Conservation (phyloP, 495 filamentous ascomycete genomes). For the Neurospora sp. region DNA sequence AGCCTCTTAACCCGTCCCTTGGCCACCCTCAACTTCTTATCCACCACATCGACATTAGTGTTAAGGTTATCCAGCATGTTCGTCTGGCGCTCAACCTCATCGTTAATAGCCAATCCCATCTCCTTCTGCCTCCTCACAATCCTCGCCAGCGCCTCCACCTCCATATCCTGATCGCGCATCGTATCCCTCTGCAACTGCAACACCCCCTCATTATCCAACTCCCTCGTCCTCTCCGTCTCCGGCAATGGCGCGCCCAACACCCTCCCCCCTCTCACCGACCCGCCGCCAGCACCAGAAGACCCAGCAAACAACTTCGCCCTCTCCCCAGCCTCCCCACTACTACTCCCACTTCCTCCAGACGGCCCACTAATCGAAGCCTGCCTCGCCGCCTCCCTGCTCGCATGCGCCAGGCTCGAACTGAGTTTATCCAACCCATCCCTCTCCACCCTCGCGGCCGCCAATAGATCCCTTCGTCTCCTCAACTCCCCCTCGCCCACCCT, state of each 20-base stretch:
- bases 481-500: conserved; percentile 79
- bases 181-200: conserved; percentile 73
- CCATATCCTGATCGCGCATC: conserved; percentile 78
- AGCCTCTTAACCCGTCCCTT: conserved; percentile 77
- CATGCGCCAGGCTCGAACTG: conserved; percentile 55
- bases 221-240: conserved; percentile 80
- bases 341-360: conserved; percentile 5
- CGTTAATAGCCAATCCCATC: conserved; percentile 74
- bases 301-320: conserved; percentile 24
- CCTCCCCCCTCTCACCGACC: conserved; percentile 37
- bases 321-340: conserved; percentile 17
- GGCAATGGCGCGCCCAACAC: conserved; percentile 68
- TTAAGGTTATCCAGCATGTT: conserved; percentile 67
- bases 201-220: conserved; percentile 84
- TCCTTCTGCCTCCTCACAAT: conserved; percentile 74
- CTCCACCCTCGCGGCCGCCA: conserved; percentile 71
- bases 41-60: conserved; percentile 62
- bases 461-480: conserved; percentile 65
- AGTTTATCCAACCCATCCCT: conserved; percentile 78
- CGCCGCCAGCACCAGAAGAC: neutral
- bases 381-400: conserved; percentile 16
- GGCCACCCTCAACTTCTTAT: conserved; percentile 69
- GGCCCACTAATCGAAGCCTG: neutral
- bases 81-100: conserved; percentile 78
- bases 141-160: conserved; percentile 63